Evolutionary conservation across 768 basidiomycete species (phyloP), one percentile per base, ranked within the genome.

Genomic region (Pleurotus salmoneostramineus): DNA sequence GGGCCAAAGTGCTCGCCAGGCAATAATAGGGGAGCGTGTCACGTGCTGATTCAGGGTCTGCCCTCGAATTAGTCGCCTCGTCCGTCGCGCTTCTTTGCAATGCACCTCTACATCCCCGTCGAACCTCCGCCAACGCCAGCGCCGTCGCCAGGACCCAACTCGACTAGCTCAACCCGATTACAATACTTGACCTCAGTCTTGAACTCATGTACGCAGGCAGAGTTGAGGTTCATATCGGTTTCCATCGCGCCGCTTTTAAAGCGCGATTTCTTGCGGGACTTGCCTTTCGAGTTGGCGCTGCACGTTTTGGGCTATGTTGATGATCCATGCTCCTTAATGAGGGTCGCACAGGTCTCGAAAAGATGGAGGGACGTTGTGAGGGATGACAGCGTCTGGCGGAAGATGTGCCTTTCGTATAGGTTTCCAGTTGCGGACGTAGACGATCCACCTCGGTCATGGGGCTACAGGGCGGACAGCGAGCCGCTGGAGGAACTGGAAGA

Each of bases 331-430:
- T 86, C 88, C 0, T 83, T 97, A 7, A 76, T 84, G 0, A 75
- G 91, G 8, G 88, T 88, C 0, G 76, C 81, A 42, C 77, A 81
- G 35, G 95, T 95, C 32, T 88, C 86, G 63, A 74, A 76, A 55
- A 77, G 78, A 50, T 98, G 95, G 95, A 72, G 78, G 11, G 71
- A 68, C 12, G 78, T 97, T 5, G 77, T 87, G 5, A 71, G 77
- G 46, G 93, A 94, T 64, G 92, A 95, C 62, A 79, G 75, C 61
- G 75, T 91, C 8, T 98, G 95, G 95, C 85, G 83, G 69, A 64
- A 77, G 8, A 83, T 96, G 83, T 93, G 88, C 65, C 69, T 74
- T 8, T 64, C 73, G 14, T 81, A 85, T 40, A 34, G 48, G n/a
- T 59, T 56, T 44, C 52, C 52, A 7, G n/a, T 15, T 14, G 15